Conservation (phyloP, 2,329 filamentous ascomycete genomes). For the Didymella arachidicola region DNA sequence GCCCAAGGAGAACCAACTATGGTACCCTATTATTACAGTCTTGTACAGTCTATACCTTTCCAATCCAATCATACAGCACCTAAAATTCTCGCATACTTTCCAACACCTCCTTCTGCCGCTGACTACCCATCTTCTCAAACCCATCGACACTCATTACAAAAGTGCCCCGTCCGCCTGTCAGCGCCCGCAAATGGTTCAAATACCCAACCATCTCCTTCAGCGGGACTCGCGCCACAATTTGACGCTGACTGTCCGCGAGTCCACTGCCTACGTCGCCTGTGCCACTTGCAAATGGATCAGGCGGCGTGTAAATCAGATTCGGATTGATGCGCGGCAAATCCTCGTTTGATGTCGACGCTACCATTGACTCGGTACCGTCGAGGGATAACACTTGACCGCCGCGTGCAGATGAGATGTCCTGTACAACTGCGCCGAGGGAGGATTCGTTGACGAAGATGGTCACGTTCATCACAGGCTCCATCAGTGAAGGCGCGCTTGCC, state of each 20-base stretch:
- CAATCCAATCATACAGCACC: not conserved
- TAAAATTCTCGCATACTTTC: conserved; percentile 43
- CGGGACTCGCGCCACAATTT: conserved; percentile 85
- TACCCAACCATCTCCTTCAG: conserved; percentile 98
- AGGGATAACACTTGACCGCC: conserved; percentile 79
- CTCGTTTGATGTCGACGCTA: conserved; percentile 27
- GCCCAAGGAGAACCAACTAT: not conserved
- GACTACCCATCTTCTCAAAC: conserved; percentile 71
- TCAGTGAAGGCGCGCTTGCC: conserved; percentile 67
- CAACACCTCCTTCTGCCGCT: conserved; percentile 66
- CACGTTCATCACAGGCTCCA: conserved; percentile 94
- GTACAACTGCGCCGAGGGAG: conserved; percentile 80
- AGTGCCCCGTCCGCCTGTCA: conserved; percentile 84
- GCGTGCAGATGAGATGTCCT: conserved; percentile 77
- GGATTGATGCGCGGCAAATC: conserved; percentile 67
- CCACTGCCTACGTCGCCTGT: conserved; percentile 29
- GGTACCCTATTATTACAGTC: not conserved
- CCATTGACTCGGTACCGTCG: conserved; percentile 47
- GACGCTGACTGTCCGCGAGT: conserved; percentile 49
- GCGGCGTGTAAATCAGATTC: conserved; percentile 81
- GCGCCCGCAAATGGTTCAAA: conserved; percentile 82
- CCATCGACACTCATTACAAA: conserved; percentile 78
- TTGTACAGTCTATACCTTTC: not conserved
- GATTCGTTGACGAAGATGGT: conserved; percentile 85
- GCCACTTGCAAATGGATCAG: conserved; percentile 74